These are phyloP conservation scores for Conringia planisiliqua DNA, from an alignment of 345 rosid species.

Conservation along the genomic window DNA sequence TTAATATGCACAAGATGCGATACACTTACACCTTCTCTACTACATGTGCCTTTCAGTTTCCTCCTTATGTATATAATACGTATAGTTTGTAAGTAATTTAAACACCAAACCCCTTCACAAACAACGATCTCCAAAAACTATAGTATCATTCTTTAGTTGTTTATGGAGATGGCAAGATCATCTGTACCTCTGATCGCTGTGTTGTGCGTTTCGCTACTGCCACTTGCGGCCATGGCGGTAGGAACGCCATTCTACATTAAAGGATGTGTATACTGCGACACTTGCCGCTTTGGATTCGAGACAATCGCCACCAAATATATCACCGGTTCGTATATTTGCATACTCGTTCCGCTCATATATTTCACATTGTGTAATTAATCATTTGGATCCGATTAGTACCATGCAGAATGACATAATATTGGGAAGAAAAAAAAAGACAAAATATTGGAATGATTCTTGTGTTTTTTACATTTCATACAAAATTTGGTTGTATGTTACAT, in stretches of 20 bases:
- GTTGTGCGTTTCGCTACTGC: constrained; percentile 16
- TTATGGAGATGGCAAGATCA: constrained; percentile 17
- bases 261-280: constrained; percentile 67
- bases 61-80: constrained; percentile 4
- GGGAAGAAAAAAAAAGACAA: too few species aligned
- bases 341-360: background rate
- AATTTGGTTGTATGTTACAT: background rate
- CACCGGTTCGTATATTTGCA: constrained; percentile 30
- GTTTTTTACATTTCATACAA: background rate
- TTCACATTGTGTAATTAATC: background rate
- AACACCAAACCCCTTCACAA: background rate
- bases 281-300: constrained; percentile 67
- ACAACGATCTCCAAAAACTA: background rate
- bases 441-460: background rate
- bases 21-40: background rate
- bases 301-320: constrained; percentile 46
- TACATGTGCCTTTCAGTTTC: constrained; percentile 11
- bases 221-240: constrained; percentile 24
- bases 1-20: constrained; percentile 25
- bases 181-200: background rate
- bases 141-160: background rate
- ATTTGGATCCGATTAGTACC: background rate
- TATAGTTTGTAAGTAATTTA: background rate
- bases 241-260: constrained; percentile 43
- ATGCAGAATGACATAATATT: background rate